A percentile compares a stretch with the other conserved stretches of the same genome.
phyloP scores from a whole-genome alignment of 768 basidiomycete genomes.

The Mycena rosella region DNA sequence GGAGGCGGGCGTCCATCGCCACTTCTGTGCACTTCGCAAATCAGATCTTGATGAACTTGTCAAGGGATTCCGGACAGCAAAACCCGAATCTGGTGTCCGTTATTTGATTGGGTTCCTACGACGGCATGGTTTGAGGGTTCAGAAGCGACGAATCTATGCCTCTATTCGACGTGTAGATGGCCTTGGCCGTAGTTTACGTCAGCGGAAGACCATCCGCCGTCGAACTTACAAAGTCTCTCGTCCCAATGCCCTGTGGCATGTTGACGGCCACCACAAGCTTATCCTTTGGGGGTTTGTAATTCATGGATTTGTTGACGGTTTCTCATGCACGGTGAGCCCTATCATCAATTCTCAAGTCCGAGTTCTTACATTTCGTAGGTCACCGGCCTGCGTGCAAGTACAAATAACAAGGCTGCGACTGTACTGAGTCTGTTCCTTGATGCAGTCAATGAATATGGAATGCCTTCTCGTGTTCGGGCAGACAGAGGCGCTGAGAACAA shows the following conservation, averaged over 20 bases:
- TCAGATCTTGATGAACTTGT: conserved; percentile 2
- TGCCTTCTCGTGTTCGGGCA: not conserved
- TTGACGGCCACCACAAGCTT: too few species aligned
- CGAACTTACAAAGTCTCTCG: conserved; percentile 35
- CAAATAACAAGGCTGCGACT: not conserved
- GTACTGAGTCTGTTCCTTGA: not conserved
- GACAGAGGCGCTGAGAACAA: not conserved
- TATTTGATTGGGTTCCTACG: conserved; percentile 6
- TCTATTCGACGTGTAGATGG: conserved; percentile 30
- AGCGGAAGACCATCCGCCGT: conserved; percentile 6
- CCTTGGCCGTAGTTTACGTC: conserved; percentile 31
- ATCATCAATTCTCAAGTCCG: not conserved
- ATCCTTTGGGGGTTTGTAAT: conserved; percentile 40
- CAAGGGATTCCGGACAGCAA: not conserved
- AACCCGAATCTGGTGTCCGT: conserved; percentile 6
- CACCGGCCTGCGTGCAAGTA: conserved; percentile 22
- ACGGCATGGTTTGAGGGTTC: not conserved
- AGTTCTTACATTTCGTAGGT: not conserved
- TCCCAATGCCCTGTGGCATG: conserved; percentile 42
- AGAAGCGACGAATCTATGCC: not conserved
- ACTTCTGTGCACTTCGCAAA: not conserved
- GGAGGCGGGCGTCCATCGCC: not conserved
- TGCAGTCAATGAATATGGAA: not conserved
- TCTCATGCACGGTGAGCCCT: conserved; percentile 41
- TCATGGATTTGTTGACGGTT: conserved; percentile 47